These are phyloP conservation scores for Kluyveromyces sp. DNA, from an alignment of 1,139 yeast species.

Conservation along the genomic window DNA sequence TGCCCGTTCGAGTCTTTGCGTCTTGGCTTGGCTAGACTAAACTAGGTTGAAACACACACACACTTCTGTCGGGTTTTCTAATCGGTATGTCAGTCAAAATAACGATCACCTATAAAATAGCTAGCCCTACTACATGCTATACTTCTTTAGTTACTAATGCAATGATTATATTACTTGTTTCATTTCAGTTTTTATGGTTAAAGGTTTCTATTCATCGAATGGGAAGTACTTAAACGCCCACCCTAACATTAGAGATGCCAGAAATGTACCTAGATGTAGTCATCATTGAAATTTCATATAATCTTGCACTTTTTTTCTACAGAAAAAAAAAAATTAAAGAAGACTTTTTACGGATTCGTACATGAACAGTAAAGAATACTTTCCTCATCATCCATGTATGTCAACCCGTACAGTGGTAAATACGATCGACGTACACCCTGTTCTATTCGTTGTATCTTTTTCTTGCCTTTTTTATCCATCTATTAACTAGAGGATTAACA, in stretches of 20 bases:
- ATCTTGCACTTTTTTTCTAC: background rate
- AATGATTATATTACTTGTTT: background rate
- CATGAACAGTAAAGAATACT: background rate
- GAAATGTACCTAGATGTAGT: constrained; percentile 22
- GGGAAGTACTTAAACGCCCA: constrained; percentile 31
- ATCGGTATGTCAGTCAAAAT: too few relatives aligned
- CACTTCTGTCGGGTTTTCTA: too few relatives aligned
- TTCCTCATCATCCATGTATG: background rate
- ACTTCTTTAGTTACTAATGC: background rate
- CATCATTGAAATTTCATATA: constrained; percentile 18
- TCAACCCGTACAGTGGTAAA: background rate
- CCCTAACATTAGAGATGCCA: constrained; percentile 33
- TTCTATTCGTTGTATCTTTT: background rate
- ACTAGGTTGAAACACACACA: too few relatives aligned
- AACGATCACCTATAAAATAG: too few relatives aligned
- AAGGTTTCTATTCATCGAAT: constrained; percentile 29
- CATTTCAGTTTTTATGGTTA: constrained; percentile 7
- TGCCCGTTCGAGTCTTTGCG: too few relatives aligned
- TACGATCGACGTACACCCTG: background rate
- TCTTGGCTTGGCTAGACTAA: too few relatives aligned
- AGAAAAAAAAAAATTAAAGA: background rate
- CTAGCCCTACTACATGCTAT: too few relatives aligned
- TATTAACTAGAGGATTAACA: too few relatives aligned
- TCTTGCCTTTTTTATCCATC: too few relatives aligned
- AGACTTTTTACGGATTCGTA: background rate